Percentiles rank a stretch among this genome's conserved stretches.
These are phyloP conservation scores for Piper betle DNA, from an alignment of 164 flowering plant genomes.

Conservation along the genomic window DNA sequence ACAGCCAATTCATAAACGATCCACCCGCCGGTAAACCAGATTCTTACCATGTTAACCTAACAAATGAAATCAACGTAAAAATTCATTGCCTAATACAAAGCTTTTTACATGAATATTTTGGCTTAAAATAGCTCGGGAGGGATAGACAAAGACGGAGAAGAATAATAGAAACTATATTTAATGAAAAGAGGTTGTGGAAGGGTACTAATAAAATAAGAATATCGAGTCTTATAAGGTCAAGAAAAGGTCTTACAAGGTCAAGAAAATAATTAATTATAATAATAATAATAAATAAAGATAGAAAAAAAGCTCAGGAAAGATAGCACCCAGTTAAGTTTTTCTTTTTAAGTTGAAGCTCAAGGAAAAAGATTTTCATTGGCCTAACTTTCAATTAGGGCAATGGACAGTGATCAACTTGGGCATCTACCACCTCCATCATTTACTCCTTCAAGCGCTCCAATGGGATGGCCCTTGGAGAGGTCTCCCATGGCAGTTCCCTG, in stretches of 20 bases:
- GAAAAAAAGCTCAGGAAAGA: slow-evolving; percentile 71
- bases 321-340: slow-evolving; percentile 32
- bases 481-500: too few species aligned
- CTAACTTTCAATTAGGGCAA: neutral
- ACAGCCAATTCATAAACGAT: too few species aligned
- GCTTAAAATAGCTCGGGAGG: slow-evolving; percentile 62
- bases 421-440: too few species aligned
- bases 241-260: slow-evolving; percentile 97
- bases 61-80: too few species aligned
- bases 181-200: neutral
- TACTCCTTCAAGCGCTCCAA: too few species aligned
- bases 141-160: slow-evolving; percentile 68
- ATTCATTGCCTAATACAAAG: too few species aligned
- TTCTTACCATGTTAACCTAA: too few species aligned
- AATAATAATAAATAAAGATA: slow-evolving; percentile 2
- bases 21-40: too few species aligned
- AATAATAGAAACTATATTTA: slow-evolving; percentile 21
- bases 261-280: slow-evolving; percentile 88
- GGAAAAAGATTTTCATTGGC: neutral
- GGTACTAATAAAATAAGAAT: too few species aligned
- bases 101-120: too few species aligned
- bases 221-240: slow-evolving; percentile 86
- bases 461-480: too few species aligned
- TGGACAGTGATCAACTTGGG: neutral
- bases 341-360: slow-evolving; percentile 1